Conservation (phyloP, 139 green algal genomes). For the Chlamydomonas schloesseri region DNA sequence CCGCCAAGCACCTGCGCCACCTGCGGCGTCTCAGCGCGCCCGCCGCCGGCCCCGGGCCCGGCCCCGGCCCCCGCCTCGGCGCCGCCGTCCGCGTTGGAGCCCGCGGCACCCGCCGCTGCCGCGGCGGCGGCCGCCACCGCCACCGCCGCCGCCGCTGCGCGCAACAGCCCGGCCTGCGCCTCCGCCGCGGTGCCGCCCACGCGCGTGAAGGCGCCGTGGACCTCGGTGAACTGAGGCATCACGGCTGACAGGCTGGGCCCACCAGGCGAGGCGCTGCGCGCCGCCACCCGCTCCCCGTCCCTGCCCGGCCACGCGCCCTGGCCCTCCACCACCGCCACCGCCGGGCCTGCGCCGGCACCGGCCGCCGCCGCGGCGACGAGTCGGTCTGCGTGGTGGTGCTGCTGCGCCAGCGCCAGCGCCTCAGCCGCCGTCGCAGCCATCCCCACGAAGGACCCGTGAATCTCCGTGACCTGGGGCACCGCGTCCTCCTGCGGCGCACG, state of each 20-base stretch:
- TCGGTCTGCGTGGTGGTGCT: neutral
- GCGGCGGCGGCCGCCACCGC: neutral
- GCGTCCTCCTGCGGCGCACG: slow-evolving; percentile 15
- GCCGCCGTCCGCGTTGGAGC: neutral
- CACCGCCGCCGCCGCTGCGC: neutral
- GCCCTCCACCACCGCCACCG: neutral
- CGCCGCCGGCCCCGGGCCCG: too few species aligned
- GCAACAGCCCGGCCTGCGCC: neutral
- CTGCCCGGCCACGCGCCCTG: neutral
- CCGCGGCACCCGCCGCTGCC: neutral
- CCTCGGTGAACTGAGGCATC: slow-evolving; percentile 54
- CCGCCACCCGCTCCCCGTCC: neutral
- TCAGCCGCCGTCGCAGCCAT: slow-evolving; percentile 41
- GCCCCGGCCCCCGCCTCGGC: neutral
- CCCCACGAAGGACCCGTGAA: slow-evolving; percentile 40
- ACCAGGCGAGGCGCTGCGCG: slow-evolving; percentile 11
- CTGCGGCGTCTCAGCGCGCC: neutral
- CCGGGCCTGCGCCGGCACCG: neutral
- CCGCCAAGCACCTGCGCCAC: neutral
- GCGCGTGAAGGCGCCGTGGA: slow-evolving; percentile 49
- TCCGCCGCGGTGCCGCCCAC: slow-evolving; percentile 25
- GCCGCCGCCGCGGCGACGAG: neutral
- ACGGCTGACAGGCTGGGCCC: slow-evolving; percentile 38
- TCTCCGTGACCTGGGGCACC: slow-evolving; percentile 54
- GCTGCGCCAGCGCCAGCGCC: slow-evolving; percentile 16